These are phyloP conservation scores for Thozetella sp. DNA, from an alignment of 495 filamentous ascomycete genomes.

Conservation along the genomic window DNA sequence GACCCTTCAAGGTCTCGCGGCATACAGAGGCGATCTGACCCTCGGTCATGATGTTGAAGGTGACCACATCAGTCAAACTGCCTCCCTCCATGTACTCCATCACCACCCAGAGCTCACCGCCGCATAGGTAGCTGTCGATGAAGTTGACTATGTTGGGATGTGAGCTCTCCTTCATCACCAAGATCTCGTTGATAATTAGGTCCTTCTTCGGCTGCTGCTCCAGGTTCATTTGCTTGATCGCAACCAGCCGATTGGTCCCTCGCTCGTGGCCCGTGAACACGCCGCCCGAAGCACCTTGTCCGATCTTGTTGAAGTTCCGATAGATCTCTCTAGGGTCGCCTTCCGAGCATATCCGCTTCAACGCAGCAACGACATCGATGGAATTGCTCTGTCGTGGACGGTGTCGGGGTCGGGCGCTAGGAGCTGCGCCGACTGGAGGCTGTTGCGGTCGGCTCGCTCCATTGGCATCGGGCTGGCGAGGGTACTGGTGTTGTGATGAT, in stretches of 20 bases:
- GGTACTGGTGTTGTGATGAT: conserved; percentile 56
- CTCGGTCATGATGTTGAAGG: conserved; percentile 98
- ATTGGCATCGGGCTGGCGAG: conserved; percentile 56
- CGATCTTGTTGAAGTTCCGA: conserved; percentile 89
- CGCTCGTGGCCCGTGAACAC: conserved; percentile 91
- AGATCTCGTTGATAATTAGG: conserved; percentile 96
- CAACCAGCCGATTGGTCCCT: conserved; percentile 82
- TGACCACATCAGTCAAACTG: conserved; percentile 96
- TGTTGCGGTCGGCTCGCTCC: conserved; percentile 52
- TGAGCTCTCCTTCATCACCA: conserved; percentile 98
- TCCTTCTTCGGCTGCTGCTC: conserved; percentile 99
- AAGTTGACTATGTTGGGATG: conserved; percentile 99
- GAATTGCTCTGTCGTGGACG: conserved; percentile 69
- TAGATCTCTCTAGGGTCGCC: conserved; percentile 89
- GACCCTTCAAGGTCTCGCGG: conserved; percentile 85
- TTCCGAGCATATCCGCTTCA: conserved; percentile 86
- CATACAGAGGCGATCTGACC: conserved; percentile 96
- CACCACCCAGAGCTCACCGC: conserved; percentile 93
- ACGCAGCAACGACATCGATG: conserved; percentile 79
- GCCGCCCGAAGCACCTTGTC: conserved; percentile 94
- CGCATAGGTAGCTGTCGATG: conserved; percentile 90
- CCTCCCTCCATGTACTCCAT: conserved; percentile 99
- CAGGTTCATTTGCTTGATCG: conserved; percentile 99
- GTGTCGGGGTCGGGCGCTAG: conserved; percentile 70
- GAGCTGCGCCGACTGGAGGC: conserved; percentile 35